Base-by-base conservation (phyloP, 768 basidiomycete genomes). In the Ephemerocybe angulata region DNA sequence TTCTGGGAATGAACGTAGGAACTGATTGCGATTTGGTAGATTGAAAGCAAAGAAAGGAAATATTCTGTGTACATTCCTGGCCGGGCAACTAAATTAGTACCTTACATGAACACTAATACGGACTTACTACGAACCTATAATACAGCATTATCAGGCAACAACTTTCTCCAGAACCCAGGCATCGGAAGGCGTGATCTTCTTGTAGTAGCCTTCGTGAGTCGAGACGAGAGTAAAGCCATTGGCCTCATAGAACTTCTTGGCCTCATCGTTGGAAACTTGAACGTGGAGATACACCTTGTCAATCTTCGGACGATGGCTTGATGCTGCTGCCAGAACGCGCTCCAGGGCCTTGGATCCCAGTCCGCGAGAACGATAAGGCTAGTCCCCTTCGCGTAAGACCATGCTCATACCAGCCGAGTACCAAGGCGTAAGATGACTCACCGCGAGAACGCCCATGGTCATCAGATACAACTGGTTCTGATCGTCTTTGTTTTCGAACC, bases 371-470 rank as follows among this genome's bases (percentile, higher is more conserved):
- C 93, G 86, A 71, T 96, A 96, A 21, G 93, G 91, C 91, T 93
- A 62, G 42, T 50, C 59, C 40, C 51, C n/a, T 37, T 42, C 49
- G 43, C 29, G 38, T 62, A 52, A 65, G 58, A 7, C 19, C 28
- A 33, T 21, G 31, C 15, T 28, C 50, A 31, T 31, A 33, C 37
- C 46, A 55, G 42, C 27, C 25, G 31, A 54, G 19, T 30, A 50
- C 28, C 27, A 35, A 58, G 19, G 46, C 43, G 44, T 43, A 50
- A n/a, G 29, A 50, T 37, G 55, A 73, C 84, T 71, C 74, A 93
- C 91, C 53, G 90, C 91, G 53, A 95, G 83, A 58, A 95, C 73
- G 41, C 92, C 93, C 86, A 95, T 87, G 48, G 93, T 95, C 87
- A 93, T 91, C 65, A 94, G 78, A 72, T 95, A 95, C 56, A 91